These are phyloP conservation scores for Beauveria pseudobassiana DNA, from an alignment of 2,329 filamentous ascomycete species.

Conservation along the genomic window DNA sequence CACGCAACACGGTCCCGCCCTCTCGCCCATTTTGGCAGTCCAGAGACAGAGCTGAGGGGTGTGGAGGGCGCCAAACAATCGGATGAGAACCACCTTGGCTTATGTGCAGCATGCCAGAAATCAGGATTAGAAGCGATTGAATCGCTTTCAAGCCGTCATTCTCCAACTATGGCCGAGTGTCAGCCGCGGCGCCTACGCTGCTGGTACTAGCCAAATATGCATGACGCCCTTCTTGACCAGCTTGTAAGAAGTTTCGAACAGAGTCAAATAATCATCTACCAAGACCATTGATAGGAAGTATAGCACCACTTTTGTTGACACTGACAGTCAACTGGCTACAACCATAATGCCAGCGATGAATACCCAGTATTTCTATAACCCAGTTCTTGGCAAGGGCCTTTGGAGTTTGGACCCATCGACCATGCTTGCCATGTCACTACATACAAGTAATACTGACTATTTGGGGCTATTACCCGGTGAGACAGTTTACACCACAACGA, in stretches of 20 bases:
- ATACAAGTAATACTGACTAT: too few species aligned
- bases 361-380: not conserved
- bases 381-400: not conserved
- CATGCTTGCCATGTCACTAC: not conserved
- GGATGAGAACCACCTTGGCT: slow-evolving; percentile 5
- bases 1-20: not conserved
- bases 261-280: not conserved
- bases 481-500: not conserved
- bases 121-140: not conserved
- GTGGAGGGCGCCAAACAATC: slow-evolving; percentile 1
- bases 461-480: not conserved
- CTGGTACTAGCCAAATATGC: not conserved
- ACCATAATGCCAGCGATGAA: not conserved
- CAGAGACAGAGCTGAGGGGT: not conserved
- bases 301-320: not conserved
- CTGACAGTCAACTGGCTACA: not conserved
- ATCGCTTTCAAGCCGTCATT: not conserved
- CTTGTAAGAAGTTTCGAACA: not conserved
- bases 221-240: not conserved
- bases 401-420: not conserved
- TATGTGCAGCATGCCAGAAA: not conserved
- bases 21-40: not conserved
- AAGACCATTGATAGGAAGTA: not conserved
- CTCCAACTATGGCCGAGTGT: not conserved
- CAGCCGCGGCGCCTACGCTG: not conserved